Evolutionary conservation across 139 green algal species (phyloP).

Genomic region (Gonium pectorale): DNA sequence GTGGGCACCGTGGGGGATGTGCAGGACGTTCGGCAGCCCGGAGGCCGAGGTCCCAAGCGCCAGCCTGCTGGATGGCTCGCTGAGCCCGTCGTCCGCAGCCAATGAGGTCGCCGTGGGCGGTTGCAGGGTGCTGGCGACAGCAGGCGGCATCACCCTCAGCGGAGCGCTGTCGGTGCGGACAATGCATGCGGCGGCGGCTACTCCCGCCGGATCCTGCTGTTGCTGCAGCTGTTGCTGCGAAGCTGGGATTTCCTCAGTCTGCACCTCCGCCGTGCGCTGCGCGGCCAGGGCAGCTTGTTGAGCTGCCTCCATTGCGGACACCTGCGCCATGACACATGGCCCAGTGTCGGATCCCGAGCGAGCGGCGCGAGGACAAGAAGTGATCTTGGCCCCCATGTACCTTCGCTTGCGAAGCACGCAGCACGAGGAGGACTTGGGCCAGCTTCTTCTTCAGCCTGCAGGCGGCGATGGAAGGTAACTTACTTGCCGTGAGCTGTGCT

Average conservation of each 20-base stretch:
- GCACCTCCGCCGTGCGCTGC: background rate
- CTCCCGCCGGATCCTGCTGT: background rate
- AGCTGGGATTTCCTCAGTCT: background rate
- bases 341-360: background rate
- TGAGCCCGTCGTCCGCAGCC: too few relatives aligned
- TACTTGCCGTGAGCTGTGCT: too few relatives aligned
- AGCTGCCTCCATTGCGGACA: background rate
- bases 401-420: slow-evolving; percentile 64
- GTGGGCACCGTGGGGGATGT: slow-evolving; percentile 1
- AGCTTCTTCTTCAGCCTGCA: slow-evolving; percentile 68
- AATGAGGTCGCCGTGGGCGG: too few relatives aligned
- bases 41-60: too few relatives aligned
- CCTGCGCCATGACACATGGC: background rate
- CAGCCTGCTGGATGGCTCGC: too few relatives aligned
- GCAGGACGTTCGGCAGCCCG: too few relatives aligned
- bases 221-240: background rate
- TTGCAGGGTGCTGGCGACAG: too few relatives aligned
- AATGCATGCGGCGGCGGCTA: background rate
- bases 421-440: slow-evolving; percentile 57
- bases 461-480: too few relatives aligned
- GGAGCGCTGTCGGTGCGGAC: too few relatives aligned
- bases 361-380: background rate
- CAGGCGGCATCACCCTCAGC: too few relatives aligned
- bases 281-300: background rate
- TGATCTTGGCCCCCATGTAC: slow-evolving; percentile 14